Base-by-base conservation (phyloP, 2,329 filamentous ascomycete genomes). In the Phoma herbarum region DNA sequence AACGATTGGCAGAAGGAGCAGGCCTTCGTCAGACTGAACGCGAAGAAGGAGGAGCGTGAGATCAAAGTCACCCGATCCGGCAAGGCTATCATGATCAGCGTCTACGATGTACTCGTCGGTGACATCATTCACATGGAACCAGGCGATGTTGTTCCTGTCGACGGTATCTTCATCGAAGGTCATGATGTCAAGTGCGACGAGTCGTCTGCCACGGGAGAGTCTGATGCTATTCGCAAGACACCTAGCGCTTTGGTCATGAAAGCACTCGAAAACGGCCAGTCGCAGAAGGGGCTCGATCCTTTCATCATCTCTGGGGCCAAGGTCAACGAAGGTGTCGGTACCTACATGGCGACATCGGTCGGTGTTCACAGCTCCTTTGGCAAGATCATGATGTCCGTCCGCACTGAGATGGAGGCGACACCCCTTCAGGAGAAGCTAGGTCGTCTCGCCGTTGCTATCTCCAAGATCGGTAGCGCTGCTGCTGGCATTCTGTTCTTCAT, bases 121-220 rank as follows among this genome's bases (percentile, higher is more conserved):
- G 89, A 92, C 70, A 81, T 91, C 2, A 81, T 91, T 59, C 87
- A 89, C 67, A 77, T 92, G 6, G 86, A 88, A 56, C 86, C 88
- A 1, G 89, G 89, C 56, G 89, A 92, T 66, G 80, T 90, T 44
- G 81, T 91, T 31, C 88, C 89, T 0, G 88, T 88, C 2, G 89
- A 91, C 69, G 89, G 89, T 1, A 81, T 90, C 48, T 85, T 91
- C 60, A 86, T 91, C 57, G 81, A 83, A 11, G 87, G 87, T 6
- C 84, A 88, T 62, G 85, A 85, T 46, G 75, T 90, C 52, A 86
- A 88, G 73, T 91, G 88, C 66, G 89, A 91, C 65, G 89, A 91
- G 70, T 90, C 88, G 1, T 90, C 88, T 10, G 87, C 87, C 1
- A 91, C 89, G 3, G 89, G 89, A 63, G 89, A 91, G 72, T 90